phyloP scores from a whole-genome alignment of 352 stramenopile species.

The Peronospora tabacina region DNA sequence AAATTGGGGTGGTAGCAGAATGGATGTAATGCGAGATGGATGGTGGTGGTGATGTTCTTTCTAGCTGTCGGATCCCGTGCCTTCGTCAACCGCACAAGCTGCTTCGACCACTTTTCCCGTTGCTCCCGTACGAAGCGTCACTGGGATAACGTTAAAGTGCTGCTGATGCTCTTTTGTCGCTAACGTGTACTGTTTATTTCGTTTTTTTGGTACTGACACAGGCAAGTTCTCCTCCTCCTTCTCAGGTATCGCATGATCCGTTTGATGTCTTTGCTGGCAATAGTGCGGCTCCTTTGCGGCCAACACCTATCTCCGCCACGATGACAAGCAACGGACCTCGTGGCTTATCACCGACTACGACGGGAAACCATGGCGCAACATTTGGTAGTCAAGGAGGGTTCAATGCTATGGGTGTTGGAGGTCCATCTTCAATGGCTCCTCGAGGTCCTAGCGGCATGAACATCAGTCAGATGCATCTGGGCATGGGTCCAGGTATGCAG shows the following conservation, averaged over 20 bases:
- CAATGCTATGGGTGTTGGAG: conserved; percentile 34
- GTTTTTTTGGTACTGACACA: conserved; percentile 14
- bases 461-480: conserved; percentile 83
- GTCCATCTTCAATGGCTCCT: conserved; percentile 36
- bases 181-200: conserved; percentile 5
- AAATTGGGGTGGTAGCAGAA: background rate
- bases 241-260: conserved; percentile 38
- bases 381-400: conserved; percentile 33
- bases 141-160: background rate
- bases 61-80: conserved; percentile 56
- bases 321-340: conserved; percentile 27
- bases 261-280: conserved; percentile 65
- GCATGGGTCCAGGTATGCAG: conserved; percentile 46
- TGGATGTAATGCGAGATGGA: conserved; percentile 1
- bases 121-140: conserved; percentile 19
- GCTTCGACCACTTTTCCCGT: conserved; percentile 34
- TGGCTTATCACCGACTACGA: conserved; percentile 26
- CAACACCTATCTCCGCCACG: conserved; percentile 26
- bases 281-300: conserved; percentile 28
- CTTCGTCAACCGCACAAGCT: conserved; percentile 29
- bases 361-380: conserved; percentile 17
- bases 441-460: conserved; percentile 54
- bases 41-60: background rate
- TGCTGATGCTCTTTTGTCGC: background rate
- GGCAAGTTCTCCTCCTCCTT: conserved; percentile 14